Percentiles rank a stretch among this genome's conserved stretches.
Conservation (phyloP, 441 rosid genomes). For the Cnidoscolus chayamansa region DNA sequence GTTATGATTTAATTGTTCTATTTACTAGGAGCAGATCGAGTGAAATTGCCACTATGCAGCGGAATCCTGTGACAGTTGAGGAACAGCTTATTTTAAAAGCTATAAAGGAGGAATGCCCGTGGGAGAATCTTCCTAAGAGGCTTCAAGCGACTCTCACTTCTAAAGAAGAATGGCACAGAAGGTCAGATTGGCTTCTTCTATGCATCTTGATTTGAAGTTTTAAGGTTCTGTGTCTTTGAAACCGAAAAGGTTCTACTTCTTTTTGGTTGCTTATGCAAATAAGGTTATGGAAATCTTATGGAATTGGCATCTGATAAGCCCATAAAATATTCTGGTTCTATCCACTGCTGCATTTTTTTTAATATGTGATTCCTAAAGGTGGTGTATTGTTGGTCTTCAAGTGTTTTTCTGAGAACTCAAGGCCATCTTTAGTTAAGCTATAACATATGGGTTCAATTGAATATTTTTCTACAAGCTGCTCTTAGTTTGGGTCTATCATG, state of each 20-base stretch:
- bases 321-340: not conserved
- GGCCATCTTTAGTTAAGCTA: not conserved
- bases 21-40: slow-evolving; percentile 18
- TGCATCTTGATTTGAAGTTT: too few relatives aligned
- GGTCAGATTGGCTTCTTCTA: slow-evolving; percentile 36
- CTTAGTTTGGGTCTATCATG: not conserved
- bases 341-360: not conserved
- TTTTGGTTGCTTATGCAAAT: not conserved
- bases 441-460: not conserved
- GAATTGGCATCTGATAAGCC: not conserved
- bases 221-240: not conserved
- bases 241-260: not conserved
- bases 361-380: not conserved
- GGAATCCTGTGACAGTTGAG: slow-evolving; percentile 60
- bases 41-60: slow-evolving; percentile 57
- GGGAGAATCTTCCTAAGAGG: slow-evolving; percentile 91
- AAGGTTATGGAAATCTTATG: not conserved
- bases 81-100: slow-evolving; percentile 84
- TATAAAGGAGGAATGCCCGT: slow-evolving; percentile 71
- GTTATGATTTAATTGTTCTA: not conserved
- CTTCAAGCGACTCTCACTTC: slow-evolving; percentile 77
- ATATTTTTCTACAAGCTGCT: not conserved
- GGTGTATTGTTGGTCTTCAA: not conserved
- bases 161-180: slow-evolving; percentile 93
- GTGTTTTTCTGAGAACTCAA: not conserved